A percentile compares a stretch with the other conserved stretches of the same genome.
Conservation (phyloP, 2,329 filamentous ascomycete species). For the Scedosporium boydii region DNA sequence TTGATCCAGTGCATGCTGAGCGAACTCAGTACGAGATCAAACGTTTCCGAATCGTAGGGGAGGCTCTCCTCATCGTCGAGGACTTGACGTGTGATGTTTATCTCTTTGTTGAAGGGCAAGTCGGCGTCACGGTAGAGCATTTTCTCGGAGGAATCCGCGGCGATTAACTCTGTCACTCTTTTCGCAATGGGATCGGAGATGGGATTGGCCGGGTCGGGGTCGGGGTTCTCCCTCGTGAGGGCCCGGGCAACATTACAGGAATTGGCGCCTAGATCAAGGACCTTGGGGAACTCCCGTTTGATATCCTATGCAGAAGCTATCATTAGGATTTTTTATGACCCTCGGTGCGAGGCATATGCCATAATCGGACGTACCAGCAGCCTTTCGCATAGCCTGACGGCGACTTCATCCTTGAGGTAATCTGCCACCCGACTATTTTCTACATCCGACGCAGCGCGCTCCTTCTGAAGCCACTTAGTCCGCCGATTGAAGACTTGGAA, state of each 20-base stretch:
- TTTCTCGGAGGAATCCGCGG: conserved; percentile 69
- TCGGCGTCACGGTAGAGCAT: conserved; percentile 74
- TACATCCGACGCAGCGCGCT: conserved; percentile 64
- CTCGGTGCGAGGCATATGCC: conserved; percentile 5
- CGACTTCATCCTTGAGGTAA: conserved; percentile 90
- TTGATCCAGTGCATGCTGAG: conserved; percentile 96
- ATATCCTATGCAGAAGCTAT: conserved; percentile 55
- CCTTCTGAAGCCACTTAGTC: conserved; percentile 85
- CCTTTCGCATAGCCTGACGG: conserved; percentile 72
- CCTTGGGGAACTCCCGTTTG: conserved; percentile 73
- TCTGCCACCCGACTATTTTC: conserved; percentile 72
- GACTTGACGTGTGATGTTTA: conserved; percentile 65
- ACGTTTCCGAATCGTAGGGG: conserved; percentile 65
- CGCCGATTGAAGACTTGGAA: conserved; percentile 87
- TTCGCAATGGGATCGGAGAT: conserved; percentile 56
- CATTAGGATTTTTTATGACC: too few species aligned
- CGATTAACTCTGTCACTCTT: conserved; percentile 65
- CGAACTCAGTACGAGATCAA: conserved; percentile 85
- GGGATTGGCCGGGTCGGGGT: conserved; percentile 46
- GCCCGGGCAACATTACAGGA: conserved; percentile 88
- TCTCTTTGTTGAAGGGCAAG: conserved; percentile 62
- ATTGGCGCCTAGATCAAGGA: conserved; percentile 90
- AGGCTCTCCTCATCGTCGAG: conserved; percentile 66
- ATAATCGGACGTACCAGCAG: conserved; percentile 50
- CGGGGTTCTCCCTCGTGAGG: conserved; percentile 60